A percentile compares a stretch with the other conserved stretches of the same genome.
Conservation (phyloP, 2,329 filamentous ascomycete species). For the Ustulina deusta region DNA sequence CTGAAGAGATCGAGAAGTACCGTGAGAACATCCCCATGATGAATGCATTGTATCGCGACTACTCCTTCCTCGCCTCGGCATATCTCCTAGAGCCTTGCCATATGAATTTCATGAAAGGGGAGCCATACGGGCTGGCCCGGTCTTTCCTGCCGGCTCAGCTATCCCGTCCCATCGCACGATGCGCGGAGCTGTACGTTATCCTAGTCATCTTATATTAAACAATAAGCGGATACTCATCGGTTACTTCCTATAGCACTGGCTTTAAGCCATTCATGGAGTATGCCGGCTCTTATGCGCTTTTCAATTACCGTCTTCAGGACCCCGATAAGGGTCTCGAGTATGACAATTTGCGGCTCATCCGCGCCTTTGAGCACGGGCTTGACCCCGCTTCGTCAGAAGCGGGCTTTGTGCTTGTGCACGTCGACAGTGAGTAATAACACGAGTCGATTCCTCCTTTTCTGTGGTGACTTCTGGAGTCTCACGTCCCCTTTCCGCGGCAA, state of each 20-base stretch:
- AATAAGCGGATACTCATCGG: constrained; percentile 3
- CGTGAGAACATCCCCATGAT: constrained; percentile 79
- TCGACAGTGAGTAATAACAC: constrained; percentile 68
- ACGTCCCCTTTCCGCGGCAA: background rate
- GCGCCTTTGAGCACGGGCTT: constrained; percentile 90
- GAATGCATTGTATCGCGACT: constrained; percentile 91
- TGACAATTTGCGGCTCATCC: constrained; percentile 82
- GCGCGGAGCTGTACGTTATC: constrained; percentile 82
- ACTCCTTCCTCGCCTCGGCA: constrained; percentile 88
- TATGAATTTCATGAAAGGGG: constrained; percentile 75
- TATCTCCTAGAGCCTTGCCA: constrained; percentile 95
- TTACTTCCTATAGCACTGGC: constrained; percentile 62
- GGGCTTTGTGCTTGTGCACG: constrained; percentile 94
- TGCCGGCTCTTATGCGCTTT: constrained; percentile 75
- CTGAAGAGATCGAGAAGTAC: constrained; percentile 77
- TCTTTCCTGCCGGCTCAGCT: constrained; percentile 79
- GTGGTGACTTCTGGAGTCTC: background rate
- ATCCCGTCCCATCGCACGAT: constrained; percentile 83
- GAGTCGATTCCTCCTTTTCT: too few relatives aligned
- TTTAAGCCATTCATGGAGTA: constrained; percentile 96
- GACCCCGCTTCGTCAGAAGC: constrained; percentile 90
- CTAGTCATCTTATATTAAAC: constrained; percentile 7
- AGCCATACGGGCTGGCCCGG: constrained; percentile 82
- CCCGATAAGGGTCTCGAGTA: constrained; percentile 69
- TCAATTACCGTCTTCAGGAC: constrained; percentile 73